These are phyloP conservation scores for Astrothelium macrocarpum DNA, from an alignment of 495 filamentous ascomycete genomes.

Conservation along the genomic window DNA sequence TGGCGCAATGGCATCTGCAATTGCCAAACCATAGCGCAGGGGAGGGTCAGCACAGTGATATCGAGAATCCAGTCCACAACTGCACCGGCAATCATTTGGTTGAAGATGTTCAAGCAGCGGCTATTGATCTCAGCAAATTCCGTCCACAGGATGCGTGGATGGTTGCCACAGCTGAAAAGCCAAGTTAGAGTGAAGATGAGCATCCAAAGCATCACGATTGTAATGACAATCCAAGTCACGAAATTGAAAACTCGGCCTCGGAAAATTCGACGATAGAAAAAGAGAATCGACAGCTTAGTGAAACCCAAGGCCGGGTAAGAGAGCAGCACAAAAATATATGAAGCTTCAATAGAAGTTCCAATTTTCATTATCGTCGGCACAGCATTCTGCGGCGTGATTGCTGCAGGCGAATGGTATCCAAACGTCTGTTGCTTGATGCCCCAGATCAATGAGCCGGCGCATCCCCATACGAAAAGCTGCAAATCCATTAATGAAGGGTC, in stretches of 20 bases:
- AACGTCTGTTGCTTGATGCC: not conserved
- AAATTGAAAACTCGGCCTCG: not conserved
- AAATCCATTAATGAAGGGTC: not conserved
- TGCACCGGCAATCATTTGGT: conserved; percentile 1
- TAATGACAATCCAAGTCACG: conserved; percentile 1
- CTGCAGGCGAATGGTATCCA: not conserved
- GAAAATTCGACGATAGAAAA: not conserved
- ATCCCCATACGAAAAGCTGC: conserved; percentile 3
- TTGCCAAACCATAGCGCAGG: conserved; percentile 2
- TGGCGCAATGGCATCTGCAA: not conserved
- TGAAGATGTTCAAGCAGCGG: not conserved
- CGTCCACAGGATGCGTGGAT: not conserved
- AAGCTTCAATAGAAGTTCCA: not conserved
- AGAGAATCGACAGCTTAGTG: not conserved
- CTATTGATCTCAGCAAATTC: conserved; percentile 1
- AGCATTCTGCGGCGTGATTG: not conserved
- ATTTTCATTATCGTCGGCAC: not conserved
- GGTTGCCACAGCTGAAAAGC: conserved; percentile 1
- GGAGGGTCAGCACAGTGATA: not conserved
- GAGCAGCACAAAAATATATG: not conserved
- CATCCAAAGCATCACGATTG: not conserved
- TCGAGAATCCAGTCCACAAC: not conserved
- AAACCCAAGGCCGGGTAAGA: not conserved
- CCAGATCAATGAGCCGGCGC: not conserved
- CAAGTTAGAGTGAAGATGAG: not conserved